Evolutionary conservation across 176 grass and related monocot genomes (phyloP).

Genomic region (Triticum dicoccoides): DNA sequence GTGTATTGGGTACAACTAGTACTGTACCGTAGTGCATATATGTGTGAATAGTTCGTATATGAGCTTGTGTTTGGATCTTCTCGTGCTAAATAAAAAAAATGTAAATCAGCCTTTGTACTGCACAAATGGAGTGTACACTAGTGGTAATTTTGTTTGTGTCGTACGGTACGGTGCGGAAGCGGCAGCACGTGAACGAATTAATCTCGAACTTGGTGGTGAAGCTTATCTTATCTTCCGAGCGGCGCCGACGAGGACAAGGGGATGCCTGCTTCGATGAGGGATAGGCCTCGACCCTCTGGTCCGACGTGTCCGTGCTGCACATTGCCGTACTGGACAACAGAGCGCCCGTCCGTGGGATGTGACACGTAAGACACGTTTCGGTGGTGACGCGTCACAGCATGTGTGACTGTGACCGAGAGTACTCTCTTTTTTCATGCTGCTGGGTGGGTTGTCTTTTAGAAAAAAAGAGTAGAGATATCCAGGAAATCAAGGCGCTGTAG

Average conservation of each 20-base stretch:
- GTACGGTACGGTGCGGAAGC: not conserved
- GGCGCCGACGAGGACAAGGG: not conserved
- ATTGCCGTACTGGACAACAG: not conserved
- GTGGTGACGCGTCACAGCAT: not conserved
- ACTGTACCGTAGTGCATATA: not conserved
- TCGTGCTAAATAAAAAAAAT: not conserved
- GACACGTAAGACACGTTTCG: not conserved
- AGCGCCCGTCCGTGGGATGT: not conserved
- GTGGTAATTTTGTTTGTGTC: not conserved
- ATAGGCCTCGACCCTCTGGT: not conserved
- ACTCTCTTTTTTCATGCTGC: no score
- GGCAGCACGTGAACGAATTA: not conserved
- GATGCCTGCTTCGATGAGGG: not conserved
- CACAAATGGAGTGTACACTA: not conserved
- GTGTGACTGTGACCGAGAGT: not conserved
- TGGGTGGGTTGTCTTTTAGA: no score
- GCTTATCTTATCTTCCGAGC: not conserved
- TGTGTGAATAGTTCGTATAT: not conserved
- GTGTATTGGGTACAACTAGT: not conserved
- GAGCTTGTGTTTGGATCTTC: not conserved
- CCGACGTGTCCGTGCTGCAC: not conserved
- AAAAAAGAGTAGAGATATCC: no score
- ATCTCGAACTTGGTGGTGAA: not conserved
- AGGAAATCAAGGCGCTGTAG: no score
- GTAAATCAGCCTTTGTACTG: not conserved